These are phyloP conservation scores for Rhodotorula sp. DNA, from an alignment of 1,284 basidiomycete genomes.

Conservation along the genomic window DNA sequence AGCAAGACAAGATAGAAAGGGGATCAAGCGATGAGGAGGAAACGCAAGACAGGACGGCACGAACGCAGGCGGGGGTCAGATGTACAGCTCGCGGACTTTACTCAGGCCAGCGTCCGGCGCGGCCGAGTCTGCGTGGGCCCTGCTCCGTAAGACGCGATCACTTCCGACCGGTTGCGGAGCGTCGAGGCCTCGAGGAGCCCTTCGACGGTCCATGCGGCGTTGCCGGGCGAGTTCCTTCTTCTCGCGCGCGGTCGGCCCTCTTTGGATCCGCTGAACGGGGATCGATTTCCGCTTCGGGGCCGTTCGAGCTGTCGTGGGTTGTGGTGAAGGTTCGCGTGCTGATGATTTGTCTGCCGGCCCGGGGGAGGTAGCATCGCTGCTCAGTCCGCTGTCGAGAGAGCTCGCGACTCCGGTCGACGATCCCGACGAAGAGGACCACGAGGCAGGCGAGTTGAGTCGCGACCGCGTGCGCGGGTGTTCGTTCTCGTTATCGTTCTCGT, in stretches of 20 bases:
- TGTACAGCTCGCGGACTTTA: constrained; percentile 24
- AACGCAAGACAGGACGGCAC: not conserved
- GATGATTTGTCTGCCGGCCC: not conserved
- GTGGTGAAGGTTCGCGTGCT: not conserved
- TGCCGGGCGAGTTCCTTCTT: constrained; percentile 22
- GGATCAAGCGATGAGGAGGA: no score
- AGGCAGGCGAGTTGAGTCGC: not conserved
- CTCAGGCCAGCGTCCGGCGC: not conserved
- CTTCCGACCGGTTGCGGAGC: not conserved
- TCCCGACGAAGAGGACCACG: not conserved
- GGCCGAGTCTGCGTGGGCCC: not conserved
- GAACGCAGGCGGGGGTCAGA: constrained; percentile 1
- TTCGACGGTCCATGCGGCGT: constrained; percentile 16
- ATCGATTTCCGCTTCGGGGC: not conserved
- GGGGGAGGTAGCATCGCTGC: not conserved
- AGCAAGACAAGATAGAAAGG: no score
- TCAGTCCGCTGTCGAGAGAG: not conserved
- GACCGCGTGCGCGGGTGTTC: not conserved
- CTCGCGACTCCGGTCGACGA: constrained; percentile 14
- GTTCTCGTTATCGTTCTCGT: constrained; percentile 18
- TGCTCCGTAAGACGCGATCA: not conserved
- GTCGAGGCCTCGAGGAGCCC: not conserved
- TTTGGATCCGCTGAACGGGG: not conserved
- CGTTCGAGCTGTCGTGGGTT: not conserved
- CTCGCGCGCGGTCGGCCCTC: constrained; percentile 19